Percentiles rank a stretch among this genome's conserved stretches.
Conservation (phyloP, 768 basidiomycete genomes). For the Xerocomus potaroensis region DNA sequence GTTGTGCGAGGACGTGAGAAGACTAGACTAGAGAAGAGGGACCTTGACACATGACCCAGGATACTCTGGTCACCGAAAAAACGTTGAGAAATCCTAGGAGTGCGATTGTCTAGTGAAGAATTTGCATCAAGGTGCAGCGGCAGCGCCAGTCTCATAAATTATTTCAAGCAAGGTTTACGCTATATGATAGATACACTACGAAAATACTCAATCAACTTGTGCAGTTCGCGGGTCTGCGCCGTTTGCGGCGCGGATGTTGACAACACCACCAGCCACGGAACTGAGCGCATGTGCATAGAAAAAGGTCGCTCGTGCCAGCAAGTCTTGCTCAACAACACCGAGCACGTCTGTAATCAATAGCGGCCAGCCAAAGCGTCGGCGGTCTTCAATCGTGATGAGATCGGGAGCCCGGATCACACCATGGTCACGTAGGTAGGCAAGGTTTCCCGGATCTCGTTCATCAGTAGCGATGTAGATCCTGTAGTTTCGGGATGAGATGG, state of each 20-base stretch:
- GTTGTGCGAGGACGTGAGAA: no score
- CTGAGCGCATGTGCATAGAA: conserved; percentile 43
- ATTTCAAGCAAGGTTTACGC: not conserved
- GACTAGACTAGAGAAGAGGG: no score
- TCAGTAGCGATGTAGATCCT: conserved; percentile 39
- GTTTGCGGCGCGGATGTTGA: conserved; percentile 38
- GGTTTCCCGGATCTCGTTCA: conserved; percentile 36
- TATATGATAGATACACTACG: not conserved
- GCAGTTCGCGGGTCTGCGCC: conserved; percentile 39
- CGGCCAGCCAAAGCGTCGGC: conserved; percentile 40
- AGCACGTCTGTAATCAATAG: conserved; percentile 41
- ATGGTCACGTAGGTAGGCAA: conserved; percentile 31
- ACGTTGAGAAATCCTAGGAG: no score
- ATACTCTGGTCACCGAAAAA: no score
- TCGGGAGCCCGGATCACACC: conserved; percentile 39
- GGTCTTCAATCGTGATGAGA: conserved; percentile 40
- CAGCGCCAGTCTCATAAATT: no score
- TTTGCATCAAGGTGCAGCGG: no score
- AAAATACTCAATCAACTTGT: conserved; percentile 30
- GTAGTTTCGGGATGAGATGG: conserved; percentile 5
- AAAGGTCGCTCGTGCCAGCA: conserved; percentile 34
- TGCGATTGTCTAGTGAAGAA: no score
- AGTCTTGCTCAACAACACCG: conserved; percentile 40
- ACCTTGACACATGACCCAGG: no score
- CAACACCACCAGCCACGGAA: conserved; percentile 39